These are phyloP conservation scores for Salvia sclarea DNA, from an alignment of 305 asterid species.

Conservation along the genomic window DNA sequence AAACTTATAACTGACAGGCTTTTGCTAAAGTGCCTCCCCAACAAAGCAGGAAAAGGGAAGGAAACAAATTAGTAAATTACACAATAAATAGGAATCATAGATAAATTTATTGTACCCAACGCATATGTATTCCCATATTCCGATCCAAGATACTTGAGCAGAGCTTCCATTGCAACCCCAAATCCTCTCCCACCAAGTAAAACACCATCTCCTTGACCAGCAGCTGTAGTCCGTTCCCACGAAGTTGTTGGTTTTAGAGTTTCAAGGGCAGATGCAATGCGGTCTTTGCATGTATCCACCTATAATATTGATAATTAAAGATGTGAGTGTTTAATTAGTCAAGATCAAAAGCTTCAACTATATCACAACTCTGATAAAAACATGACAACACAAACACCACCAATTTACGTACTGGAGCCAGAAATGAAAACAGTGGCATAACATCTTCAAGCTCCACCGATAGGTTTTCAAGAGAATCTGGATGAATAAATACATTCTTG, in stretches of 20 bases:
- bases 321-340: constrained; percentile 28
- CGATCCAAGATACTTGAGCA: constrained; percentile 83
- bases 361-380: constrained; percentile 18
- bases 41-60: constrained; percentile 25
- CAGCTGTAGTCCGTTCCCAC: constrained; percentile 90
- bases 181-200: constrained; percentile 94
- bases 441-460: constrained; percentile 91
- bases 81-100: constrained; percentile 3
- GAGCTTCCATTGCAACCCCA: constrained; percentile 95
- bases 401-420: constrained; percentile 80
- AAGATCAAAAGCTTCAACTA: constrained; percentile 22
- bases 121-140: constrained; percentile 97
- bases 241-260: constrained; percentile 84
- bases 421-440: constrained; percentile 91
- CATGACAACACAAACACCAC: constrained; percentile 21
- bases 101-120: constrained; percentile 55
- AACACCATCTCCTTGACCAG: constrained; percentile 94
- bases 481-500: constrained; percentile 86
- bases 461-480: constrained; percentile 66
- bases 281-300: constrained; percentile 95
- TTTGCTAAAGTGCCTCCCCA: constrained; percentile 8
- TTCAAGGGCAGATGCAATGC: constrained; percentile 88
- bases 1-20: constrained; percentile 11
- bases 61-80: constrained; percentile 10
- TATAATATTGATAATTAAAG: constrained; percentile 37